These are phyloP conservation scores for Phalaenopsis hybrid DNA, from an alignment of 116 monocot species.

Conservation along the genomic window DNA sequence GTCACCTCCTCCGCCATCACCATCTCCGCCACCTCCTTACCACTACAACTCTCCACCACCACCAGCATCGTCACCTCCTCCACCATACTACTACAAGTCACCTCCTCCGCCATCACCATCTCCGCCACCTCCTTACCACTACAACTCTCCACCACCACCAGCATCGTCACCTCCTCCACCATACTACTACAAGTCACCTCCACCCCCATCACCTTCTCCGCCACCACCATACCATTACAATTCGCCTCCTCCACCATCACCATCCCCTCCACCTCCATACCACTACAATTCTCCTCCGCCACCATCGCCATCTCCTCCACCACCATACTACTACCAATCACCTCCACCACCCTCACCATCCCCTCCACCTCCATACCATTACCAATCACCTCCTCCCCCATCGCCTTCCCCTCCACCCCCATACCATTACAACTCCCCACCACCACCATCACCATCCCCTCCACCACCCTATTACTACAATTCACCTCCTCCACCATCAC, in stretches of 20 bases:
- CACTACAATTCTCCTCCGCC: conserved; percentile 6
- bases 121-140: conserved; percentile 11
- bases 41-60: not conserved
- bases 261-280: conserved; percentile 21
- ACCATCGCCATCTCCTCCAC: conserved; percentile 17
- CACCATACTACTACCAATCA: conserved; percentile 14
- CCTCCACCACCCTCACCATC: conserved; percentile 25
- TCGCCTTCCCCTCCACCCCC: conserved; percentile 23
- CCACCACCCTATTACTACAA: conserved; percentile 26
- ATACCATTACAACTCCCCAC: conserved; percentile 18
- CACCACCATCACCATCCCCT: conserved; percentile 23
- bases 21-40: not conserved
- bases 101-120: conserved; percentile 5
- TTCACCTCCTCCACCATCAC: conserved; percentile 25
- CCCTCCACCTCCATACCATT: conserved; percentile 23
- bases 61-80: not conserved
- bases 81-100: not conserved
- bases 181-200: conserved; percentile 27
- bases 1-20: not conserved
- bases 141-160: conserved; percentile 26
- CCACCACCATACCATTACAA: conserved; percentile 14
- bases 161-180: conserved; percentile 19
- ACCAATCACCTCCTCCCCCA: conserved; percentile 10
- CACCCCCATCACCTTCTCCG: conserved; percentile 14
- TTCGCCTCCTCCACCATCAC: conserved; percentile 14